Evolutionary conservation across 2,329 filamentous ascomycete genomes (phyloP).

Genomic region (Mycosphaerella sp.): DNA sequence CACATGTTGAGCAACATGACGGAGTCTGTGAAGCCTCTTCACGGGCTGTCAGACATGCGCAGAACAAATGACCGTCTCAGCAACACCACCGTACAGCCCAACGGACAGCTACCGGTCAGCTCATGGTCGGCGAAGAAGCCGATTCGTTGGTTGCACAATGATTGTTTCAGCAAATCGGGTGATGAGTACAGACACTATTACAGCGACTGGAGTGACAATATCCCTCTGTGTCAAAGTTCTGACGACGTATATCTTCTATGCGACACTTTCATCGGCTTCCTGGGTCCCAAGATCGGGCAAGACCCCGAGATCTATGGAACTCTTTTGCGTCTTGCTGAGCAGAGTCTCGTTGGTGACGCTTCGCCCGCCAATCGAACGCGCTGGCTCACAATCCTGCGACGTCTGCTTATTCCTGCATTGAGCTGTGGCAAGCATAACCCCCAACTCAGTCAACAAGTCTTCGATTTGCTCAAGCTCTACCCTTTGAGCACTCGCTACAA

Average conservation of each 20-base stretch:
- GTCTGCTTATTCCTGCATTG: conserved; percentile 78
- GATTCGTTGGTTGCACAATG: conserved; percentile 77
- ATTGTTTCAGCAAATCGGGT: conserved; percentile 65
- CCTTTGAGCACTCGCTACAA: conserved; percentile 70
- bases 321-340: conserved; percentile 74
- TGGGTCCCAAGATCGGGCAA: conserved; percentile 83
- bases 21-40: conserved; percentile 45
- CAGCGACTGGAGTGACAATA: conserved; percentile 92
- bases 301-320: conserved; percentile 73
- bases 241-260: conserved; percentile 88
- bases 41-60: conserved; percentile 37
- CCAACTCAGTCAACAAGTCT: conserved; percentile 77
- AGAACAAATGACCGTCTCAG: conserved; percentile 46
- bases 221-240: conserved; percentile 82
- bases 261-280: conserved; percentile 73
- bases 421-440: conserved; percentile 82
- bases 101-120: conserved; percentile 53
- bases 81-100: conserved; percentile 62
- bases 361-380: conserved; percentile 65
- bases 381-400: conserved; percentile 79
- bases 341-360: conserved; percentile 63
- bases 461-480: conserved; percentile 72
- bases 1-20: conserved; percentile 75
- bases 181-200: conserved; percentile 87
- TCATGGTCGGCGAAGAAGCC: conserved; percentile 58